Conservation (phyloP, 2,329 filamentous ascomycete species). For the Alternaria brassicicola region DNA sequence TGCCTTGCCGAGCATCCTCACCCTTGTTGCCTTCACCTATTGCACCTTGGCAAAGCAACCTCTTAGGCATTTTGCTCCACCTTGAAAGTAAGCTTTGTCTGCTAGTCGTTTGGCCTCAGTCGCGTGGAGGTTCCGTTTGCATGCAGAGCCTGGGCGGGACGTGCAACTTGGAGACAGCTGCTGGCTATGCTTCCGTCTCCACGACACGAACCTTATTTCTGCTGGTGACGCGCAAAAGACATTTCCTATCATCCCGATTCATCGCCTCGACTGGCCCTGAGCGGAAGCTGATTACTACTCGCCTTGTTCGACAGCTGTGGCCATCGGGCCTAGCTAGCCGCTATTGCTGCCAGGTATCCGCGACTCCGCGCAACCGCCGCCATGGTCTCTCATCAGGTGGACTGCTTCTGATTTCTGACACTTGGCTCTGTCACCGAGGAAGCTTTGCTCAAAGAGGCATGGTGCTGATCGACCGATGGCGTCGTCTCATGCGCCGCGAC, state of each 20-base stretch:
- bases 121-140: neutral
- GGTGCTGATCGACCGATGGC: slow-evolving; percentile 30
- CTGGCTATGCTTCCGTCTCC: slow-evolving; percentile 18
- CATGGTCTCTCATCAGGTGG: slow-evolving; percentile 12
- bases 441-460: slow-evolving; percentile 16
- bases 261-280: neutral
- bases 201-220: slow-evolving; percentile 14
- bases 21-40: neutral
- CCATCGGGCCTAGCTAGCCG: neutral
- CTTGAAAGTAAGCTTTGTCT: neutral
- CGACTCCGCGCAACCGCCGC: slow-evolving; percentile 10
- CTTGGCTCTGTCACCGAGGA: slow-evolving; percentile 24
- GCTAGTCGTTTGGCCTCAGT: neutral
- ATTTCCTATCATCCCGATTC: neutral
- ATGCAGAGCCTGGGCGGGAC: slow-evolving; percentile 13
- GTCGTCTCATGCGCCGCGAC: slow-evolving; percentile 14
- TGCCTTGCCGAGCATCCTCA: slow-evolving; percentile 13
- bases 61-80: slow-evolving; percentile 3
- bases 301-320: neutral
- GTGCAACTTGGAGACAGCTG: slow-evolving; percentile 21
- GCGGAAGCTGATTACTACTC: slow-evolving; percentile 4
- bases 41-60: slow-evolving; percentile 1
- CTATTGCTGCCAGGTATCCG: slow-evolving; percentile 1
- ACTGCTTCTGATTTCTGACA: slow-evolving; percentile 25
- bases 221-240: slow-evolving; percentile 15